Evolutionary conservation across 2,329 filamentous ascomycete genomes (phyloP).

Genomic region (Lecanicillium sp.): DNA sequence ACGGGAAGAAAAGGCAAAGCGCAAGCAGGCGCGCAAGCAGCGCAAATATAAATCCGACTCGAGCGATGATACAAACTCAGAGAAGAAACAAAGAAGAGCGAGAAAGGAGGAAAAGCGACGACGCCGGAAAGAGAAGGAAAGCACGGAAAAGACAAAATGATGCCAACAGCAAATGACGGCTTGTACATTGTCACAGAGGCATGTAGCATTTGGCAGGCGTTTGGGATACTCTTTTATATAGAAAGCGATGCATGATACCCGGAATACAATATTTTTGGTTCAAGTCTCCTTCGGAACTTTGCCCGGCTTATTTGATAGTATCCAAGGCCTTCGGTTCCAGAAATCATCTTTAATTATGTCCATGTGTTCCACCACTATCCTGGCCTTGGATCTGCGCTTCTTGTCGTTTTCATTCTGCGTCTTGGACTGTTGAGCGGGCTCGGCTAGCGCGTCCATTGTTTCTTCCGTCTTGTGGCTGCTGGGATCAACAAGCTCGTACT

Average conservation of each 20-base stretch:
- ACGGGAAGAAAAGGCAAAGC: conserved; percentile 1
- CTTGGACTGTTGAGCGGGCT: conserved; percentile 55
- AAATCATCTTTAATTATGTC: conserved; percentile 96
- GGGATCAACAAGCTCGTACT: conserved; percentile 66
- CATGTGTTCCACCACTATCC: conserved; percentile 72
- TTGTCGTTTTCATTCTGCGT: conserved; percentile 76
- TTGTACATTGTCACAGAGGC: conserved; percentile 1
- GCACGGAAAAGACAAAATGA: conserved; percentile 20
- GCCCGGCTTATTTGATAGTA: conserved; percentile 66
- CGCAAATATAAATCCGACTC: conserved; percentile 19
- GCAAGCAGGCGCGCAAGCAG: conserved; percentile 15
- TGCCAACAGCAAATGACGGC: conserved; percentile 3
- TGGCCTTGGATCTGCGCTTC: conserved; percentile 73
- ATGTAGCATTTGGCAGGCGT: conserved; percentile 7
- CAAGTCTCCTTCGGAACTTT: conserved; percentile 55
- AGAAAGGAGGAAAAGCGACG: conserved; percentile 35
- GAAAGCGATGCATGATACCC: conserved; percentile 18
- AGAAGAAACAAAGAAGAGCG: conserved; percentile 36
- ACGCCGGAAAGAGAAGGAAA: conserved; percentile 23
- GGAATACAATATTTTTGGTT: conserved; percentile 14
- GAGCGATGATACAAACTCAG: conserved; percentile 25
- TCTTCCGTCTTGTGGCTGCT: conserved; percentile 35
- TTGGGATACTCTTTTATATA: conserved; percentile 4
- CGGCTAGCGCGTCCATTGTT: conserved; percentile 39
- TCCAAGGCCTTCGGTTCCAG: conserved; percentile 81